phyloP scores from a whole-genome alignment of 805 yeast genomes.

The Pichia kluyveri region DNA sequence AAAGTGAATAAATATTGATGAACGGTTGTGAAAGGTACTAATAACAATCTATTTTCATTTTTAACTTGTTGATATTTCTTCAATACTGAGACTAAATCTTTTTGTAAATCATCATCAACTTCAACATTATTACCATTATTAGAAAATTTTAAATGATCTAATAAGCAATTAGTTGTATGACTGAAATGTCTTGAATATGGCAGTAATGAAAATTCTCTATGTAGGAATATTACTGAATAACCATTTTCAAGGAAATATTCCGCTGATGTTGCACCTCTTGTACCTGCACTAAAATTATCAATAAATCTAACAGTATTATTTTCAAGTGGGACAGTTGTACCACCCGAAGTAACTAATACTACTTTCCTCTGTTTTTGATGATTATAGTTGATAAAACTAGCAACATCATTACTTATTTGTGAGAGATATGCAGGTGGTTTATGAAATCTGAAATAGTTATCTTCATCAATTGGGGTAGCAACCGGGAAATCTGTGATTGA shows the following conservation, averaged over 20 bases:
- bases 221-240: constrained; percentile 87
- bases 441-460: constrained; percentile 62
- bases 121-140: constrained; percentile 42
- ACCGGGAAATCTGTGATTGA: constrained; percentile 67
- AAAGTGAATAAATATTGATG: constrained; percentile 87
- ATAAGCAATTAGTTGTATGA: constrained; percentile 74
- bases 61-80: constrained; percentile 47
- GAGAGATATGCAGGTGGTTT: constrained; percentile 66
- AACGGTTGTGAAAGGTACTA: constrained; percentile 88
- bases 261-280: constrained; percentile 94
- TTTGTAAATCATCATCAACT: constrained; percentile 51
- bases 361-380: constrained; percentile 35
- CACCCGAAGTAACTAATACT: constrained; percentile 89
- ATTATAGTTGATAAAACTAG: constrained; percentile 55
- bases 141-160: constrained; percentile 64
- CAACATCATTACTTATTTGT: constrained; percentile 47
- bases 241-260: constrained; percentile 81
- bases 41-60: constrained; percentile 42
- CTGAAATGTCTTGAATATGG: constrained; percentile 91
- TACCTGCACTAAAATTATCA: constrained; percentile 96
- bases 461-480: constrained; percentile 66
- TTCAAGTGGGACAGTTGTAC: constrained; percentile 96
- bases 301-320: constrained; percentile 94
- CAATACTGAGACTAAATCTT: constrained; percentile 50
- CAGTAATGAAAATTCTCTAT: constrained; percentile 82